Percentiles rank a stretch among this genome's conserved stretches.
These are phyloP conservation scores for Boletus smithii DNA, from an alignment of 1,284 basidiomycete genomes.

Conservation along the genomic window DNA sequence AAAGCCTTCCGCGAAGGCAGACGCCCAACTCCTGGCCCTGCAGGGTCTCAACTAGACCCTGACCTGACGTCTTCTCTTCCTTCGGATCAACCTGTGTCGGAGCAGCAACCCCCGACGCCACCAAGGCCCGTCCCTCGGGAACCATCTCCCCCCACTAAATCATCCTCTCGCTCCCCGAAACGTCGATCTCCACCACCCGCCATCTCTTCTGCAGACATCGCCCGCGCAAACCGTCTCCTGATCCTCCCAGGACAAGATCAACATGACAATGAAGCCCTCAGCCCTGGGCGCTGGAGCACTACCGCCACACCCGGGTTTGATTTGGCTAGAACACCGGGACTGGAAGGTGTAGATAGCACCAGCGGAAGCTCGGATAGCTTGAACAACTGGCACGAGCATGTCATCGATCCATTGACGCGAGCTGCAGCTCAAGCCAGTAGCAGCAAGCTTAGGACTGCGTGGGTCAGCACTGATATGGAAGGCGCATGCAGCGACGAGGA, in stretches of 20 bases:
- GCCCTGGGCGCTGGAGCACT: slow-evolving; percentile 61
- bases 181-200: slow-evolving; percentile 31
- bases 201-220: slow-evolving; percentile 31
- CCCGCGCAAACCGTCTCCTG: slow-evolving; percentile 29
- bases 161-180: slow-evolving; percentile 20
- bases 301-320: slow-evolving; percentile 58
- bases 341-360: slow-evolving; percentile 6
- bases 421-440: slow-evolving; percentile 1
- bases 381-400: slow-evolving; percentile 25
- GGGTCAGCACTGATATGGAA: slow-evolving; percentile 34
- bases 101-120: slow-evolving; percentile 17
- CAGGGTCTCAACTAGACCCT: slow-evolving; percentile 41
- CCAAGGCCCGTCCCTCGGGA: slow-evolving; percentile 24
- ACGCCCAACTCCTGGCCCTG: slow-evolving; percentile 64
- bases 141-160: slow-evolving; percentile 18
- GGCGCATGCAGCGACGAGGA: slow-evolving; percentile 21
- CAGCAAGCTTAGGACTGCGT: slow-evolving; percentile 18
- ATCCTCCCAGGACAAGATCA: slow-evolving; percentile 15
- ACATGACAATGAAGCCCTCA: slow-evolving; percentile 36
- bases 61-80: slow-evolving; percentile 20
- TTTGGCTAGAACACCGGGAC: slow-evolving; percentile 7
- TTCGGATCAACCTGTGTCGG: slow-evolving; percentile 21
- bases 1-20: slow-evolving; percentile 87
- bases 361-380: slow-evolving; percentile 19
- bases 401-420: slow-evolving; percentile 19